A percentile compares a stretch with the other conserved stretches of the same genome.
Conservation (phyloP, 2,329 filamentous ascomycete species). For the Aspergillus ustus region DNA sequence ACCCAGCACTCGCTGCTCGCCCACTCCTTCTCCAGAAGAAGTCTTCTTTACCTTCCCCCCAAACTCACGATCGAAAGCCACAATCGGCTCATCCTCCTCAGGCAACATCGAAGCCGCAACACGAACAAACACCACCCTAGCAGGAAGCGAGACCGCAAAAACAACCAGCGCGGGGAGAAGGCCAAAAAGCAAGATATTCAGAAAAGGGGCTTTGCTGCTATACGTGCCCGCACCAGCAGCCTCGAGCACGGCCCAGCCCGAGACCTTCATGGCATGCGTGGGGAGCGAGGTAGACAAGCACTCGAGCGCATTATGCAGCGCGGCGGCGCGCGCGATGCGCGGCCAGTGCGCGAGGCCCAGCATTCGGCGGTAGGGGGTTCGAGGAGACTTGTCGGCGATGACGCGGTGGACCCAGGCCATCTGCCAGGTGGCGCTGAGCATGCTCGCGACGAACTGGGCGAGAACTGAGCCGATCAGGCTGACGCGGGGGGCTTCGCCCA, state of each 20-base stretch:
- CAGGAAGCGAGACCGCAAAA: constrained; percentile 59
- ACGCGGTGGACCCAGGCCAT: constrained; percentile 85
- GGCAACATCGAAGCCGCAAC: constrained; percentile 86
- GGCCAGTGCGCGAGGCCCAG: constrained; percentile 42
- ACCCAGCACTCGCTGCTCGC: not conserved
- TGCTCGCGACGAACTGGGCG: constrained; percentile 55
- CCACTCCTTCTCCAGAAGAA: too few relatives aligned
- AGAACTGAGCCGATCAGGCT: not conserved
- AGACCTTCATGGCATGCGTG: not conserved
- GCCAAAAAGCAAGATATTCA: not conserved
- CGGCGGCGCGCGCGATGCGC: not conserved
- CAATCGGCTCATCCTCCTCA: constrained; percentile 80
- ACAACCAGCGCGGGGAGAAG: not conserved
- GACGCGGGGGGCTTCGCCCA: too few relatives aligned
- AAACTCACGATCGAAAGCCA: constrained; percentile 88
- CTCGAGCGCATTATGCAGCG: not conserved
- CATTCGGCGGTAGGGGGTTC: constrained; percentile 71
- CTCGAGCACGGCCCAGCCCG: not conserved
- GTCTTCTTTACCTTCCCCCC: constrained; percentile 64
- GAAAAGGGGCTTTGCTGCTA: not conserved
- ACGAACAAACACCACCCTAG: constrained; percentile 75
- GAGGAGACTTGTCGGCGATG: constrained; percentile 69
- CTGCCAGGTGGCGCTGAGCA: constrained; percentile 69
- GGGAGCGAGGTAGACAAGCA: not conserved
- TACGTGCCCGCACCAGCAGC: not conserved